Evolutionary conservation across 2,329 filamentous ascomycete species (phyloP).

Genomic region (Escovopsis weberi): DNA sequence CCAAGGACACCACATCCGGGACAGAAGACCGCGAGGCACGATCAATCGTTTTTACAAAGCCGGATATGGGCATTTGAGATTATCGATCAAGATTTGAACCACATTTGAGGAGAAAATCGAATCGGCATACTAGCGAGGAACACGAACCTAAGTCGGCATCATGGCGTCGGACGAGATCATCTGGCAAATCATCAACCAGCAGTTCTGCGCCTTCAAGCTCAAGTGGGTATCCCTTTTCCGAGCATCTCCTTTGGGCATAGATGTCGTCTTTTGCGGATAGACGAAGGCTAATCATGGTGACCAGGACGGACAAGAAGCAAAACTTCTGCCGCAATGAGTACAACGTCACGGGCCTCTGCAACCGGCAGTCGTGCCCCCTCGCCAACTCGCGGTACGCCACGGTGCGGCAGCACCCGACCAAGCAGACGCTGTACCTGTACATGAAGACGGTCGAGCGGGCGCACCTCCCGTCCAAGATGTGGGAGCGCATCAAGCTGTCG

Average conservation of each 20-base stretch:
- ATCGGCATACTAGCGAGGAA: too few relatives aligned
- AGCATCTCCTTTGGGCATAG: background rate
- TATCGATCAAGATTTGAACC: too few relatives aligned
- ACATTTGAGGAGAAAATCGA: too few relatives aligned
- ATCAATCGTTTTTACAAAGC: slow-evolving; percentile 8
- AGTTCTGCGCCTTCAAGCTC: slow-evolving; percentile 89
- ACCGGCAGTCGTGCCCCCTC: slow-evolving; percentile 76
- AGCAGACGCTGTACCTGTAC: slow-evolving; percentile 80
- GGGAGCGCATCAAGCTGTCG: slow-evolving; percentile 84
- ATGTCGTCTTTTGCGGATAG: background rate
- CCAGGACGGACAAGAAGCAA: slow-evolving; percentile 66
- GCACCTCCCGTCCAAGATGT: slow-evolving; percentile 80
- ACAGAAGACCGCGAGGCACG: background rate
- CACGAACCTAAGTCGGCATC: too few relatives aligned
- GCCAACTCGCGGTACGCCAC: slow-evolving; percentile 91
- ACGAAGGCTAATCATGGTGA: background rate
- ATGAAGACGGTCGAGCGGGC: slow-evolving; percentile 89
- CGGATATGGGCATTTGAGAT: too few relatives aligned
- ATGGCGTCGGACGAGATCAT: slow-evolving; percentile 95
- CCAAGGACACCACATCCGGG: background rate
- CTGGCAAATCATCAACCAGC: slow-evolving; percentile 92
- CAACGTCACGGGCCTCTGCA: slow-evolving; percentile 74
- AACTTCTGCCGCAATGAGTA: slow-evolving; percentile 95
- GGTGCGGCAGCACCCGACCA: slow-evolving; percentile 67
- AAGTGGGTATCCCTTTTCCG: slow-evolving; percentile 41